Evolutionary conservation across 495 filamentous ascomycete genomes (phyloP).

Genomic region (Talaromyces thailandensis): DNA sequence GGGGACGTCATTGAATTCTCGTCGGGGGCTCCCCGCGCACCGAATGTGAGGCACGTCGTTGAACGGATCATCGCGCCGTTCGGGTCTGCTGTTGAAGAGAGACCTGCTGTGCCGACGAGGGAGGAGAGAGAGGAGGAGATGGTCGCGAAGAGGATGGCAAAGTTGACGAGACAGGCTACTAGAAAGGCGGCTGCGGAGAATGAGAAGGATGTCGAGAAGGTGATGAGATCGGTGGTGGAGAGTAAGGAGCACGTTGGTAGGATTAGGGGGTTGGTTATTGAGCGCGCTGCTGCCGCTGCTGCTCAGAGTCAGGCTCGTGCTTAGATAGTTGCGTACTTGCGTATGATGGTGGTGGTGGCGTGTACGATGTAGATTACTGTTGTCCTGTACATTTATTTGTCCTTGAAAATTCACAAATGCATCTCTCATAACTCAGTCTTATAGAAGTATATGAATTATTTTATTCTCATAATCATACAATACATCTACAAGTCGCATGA

Average conservation of each 20-base stretch:
- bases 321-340: not conserved
- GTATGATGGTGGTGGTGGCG: too few relatives aligned
- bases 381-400: not conserved
- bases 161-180: conserved; percentile 11
- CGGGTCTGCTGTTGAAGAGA: conserved; percentile 48
- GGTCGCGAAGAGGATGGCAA: conserved; percentile 32
- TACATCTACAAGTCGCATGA: not conserved
- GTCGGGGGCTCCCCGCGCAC: conserved; percentile 53
- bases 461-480: not conserved
- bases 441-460: not conserved
- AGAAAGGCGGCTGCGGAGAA: conserved; percentile 5
- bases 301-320: not conserved
- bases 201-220: conserved; percentile 1
- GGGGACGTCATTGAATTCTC: conserved; percentile 78
- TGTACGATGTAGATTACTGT: not conserved
- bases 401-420: not conserved
- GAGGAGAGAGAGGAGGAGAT: conserved; percentile 48
- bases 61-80: conserved; percentile 69
- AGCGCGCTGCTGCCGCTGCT: conserved; percentile 10
- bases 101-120: conserved; percentile 55
- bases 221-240: not conserved
- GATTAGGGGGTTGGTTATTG: conserved; percentile 10
- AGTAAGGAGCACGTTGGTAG: conserved; percentile 10
- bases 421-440: not conserved
- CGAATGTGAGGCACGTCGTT: conserved; percentile 65